Evolutionary conservation across 305 asterid species (phyloP).

Genomic region (Caryopteris hybrid): DNA sequence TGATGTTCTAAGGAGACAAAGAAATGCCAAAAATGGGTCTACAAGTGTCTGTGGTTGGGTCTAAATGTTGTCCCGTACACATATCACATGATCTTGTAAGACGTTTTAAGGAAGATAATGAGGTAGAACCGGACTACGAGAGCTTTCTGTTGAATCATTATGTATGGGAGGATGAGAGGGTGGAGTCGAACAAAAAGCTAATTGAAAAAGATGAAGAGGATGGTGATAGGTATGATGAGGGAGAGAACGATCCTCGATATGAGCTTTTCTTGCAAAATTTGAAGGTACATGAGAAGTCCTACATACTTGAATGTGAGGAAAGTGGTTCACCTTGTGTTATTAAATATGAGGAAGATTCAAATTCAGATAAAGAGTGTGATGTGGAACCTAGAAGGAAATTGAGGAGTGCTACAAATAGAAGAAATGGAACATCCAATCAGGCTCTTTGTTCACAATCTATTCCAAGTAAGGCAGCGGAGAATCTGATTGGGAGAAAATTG

Average conservation of each 20-base stretch:
- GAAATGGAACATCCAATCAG: not conserved
- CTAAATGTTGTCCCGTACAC: too few relatives aligned
- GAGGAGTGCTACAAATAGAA: slow-evolving; percentile 15
- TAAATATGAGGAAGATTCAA: slow-evolving; percentile 17
- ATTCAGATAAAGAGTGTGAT: slow-evolving; percentile 14
- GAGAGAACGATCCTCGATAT: slow-evolving; percentile 23
- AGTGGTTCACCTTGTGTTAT: not conserved
- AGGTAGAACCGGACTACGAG: too few relatives aligned
- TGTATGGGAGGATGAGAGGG: too few relatives aligned
- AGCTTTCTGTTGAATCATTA: too few relatives aligned
- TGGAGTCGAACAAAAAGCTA: not conserved
- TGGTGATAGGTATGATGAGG: not conserved
- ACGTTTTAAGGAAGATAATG: too few relatives aligned
- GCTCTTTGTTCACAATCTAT: too few relatives aligned
- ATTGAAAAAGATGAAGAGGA: not conserved
- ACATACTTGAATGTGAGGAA: slow-evolving; percentile 1
- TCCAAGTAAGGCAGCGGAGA: too few relatives aligned
- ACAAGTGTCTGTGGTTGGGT: too few relatives aligned
- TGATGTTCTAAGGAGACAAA: too few relatives aligned
- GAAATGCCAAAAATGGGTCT: too few relatives aligned
- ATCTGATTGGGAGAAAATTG: not conserved
- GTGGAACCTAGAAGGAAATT: slow-evolving; percentile 18
- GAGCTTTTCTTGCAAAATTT: slow-evolving; percentile 12
- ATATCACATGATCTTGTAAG: too few relatives aligned
- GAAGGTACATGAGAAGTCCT: slow-evolving; percentile 22